A percentile compares a stretch with the other conserved stretches of the same genome.
Evolutionary conservation across 73 alveolate genomes (phyloP).

Genomic region (Tetrahymena borealis): DNA sequence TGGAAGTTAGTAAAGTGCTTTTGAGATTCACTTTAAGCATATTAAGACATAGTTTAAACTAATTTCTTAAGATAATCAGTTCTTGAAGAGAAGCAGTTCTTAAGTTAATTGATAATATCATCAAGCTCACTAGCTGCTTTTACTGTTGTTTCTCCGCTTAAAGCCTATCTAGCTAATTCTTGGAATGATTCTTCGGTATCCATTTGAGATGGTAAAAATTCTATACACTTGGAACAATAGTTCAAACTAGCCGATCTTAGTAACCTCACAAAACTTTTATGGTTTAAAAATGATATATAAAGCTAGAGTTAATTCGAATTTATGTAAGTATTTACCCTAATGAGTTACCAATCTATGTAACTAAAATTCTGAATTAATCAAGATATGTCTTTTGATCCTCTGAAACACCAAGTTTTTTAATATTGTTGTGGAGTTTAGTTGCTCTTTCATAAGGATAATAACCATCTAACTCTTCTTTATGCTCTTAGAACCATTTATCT

Average conservation of each 20-base stretch:
- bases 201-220: conserved; percentile 68
- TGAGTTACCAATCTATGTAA: conserved; percentile 96
- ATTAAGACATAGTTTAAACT: conserved; percentile 76
- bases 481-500: conserved; percentile 75
- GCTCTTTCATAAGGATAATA: conserved; percentile 90
- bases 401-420: conserved; percentile 79
- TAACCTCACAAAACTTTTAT: conserved; percentile 71
- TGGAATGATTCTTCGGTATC: conserved; percentile 32
- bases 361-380: conserved; percentile 77
- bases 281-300: not conserved
- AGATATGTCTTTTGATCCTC: conserved; percentile 69
- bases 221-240: conserved; percentile 76
- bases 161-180: conserved; percentile 55
- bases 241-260: conserved; percentile 89
- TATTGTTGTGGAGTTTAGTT: conserved; percentile 61
- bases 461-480: conserved; percentile 79
- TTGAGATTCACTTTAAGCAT: conserved; percentile 59
- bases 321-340: conserved; percentile 48
- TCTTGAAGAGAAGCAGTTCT: conserved; percentile 74
- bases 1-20: conserved; percentile 83
- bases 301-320: not conserved
- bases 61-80: conserved; percentile 81
- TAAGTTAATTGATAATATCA: conserved; percentile 68
- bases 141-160: conserved; percentile 67
- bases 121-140: conserved; percentile 80